Percentiles rank a stretch among this genome's conserved stretches.
phyloP scores from a whole-genome alignment of 2,329 filamentous ascomycete genomes.

The Fusarium praegraminearum region DNA sequence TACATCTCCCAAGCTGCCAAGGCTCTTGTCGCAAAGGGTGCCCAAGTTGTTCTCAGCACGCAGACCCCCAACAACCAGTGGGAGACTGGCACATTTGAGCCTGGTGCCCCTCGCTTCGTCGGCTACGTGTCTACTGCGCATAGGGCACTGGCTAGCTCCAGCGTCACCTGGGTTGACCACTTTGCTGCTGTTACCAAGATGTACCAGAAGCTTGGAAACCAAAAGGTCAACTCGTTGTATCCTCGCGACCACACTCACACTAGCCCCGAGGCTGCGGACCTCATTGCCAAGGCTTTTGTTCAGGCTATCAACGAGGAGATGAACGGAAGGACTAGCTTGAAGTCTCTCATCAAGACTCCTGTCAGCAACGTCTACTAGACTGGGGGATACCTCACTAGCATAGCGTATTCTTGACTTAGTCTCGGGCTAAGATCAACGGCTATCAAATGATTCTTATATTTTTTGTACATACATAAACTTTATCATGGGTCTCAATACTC shows the following conservation, averaged over 20 bases:
- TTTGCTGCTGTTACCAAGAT: constrained; percentile 67
- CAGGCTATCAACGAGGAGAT: constrained; percentile 49
- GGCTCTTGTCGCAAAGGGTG: constrained; percentile 66
- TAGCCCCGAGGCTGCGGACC: constrained; percentile 65
- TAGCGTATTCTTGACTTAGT: background rate
- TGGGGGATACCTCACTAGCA: fast-evolving
- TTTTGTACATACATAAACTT: background rate
- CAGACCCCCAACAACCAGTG: constrained; percentile 70
- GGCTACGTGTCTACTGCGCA: constrained; percentile 62
- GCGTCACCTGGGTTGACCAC: constrained; percentile 70
- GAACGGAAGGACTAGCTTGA: constrained; percentile 48
- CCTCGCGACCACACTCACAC: constrained; percentile 74
- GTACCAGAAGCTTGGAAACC: constrained; percentile 62
- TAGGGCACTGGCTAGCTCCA: constrained; percentile 51
- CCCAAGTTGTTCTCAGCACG: constrained; percentile 68
- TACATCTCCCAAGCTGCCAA: constrained; percentile 70
- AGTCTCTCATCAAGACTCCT: constrained; percentile 45
- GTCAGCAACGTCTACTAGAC: constrained; percentile 41
- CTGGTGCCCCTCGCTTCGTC: constrained; percentile 65
- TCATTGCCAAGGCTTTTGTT: constrained; percentile 67
- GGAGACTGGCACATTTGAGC: constrained; percentile 66
- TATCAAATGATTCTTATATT: background rate
- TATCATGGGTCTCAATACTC: background rate
- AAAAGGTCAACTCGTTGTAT: constrained; percentile 65
- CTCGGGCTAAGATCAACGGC: fast-evolving